Evolutionary conservation across 352 stramenopile species (phyloP), one percentile per base, ranked within the genome.

Genomic region (Peronospora belbahrii): DNA sequence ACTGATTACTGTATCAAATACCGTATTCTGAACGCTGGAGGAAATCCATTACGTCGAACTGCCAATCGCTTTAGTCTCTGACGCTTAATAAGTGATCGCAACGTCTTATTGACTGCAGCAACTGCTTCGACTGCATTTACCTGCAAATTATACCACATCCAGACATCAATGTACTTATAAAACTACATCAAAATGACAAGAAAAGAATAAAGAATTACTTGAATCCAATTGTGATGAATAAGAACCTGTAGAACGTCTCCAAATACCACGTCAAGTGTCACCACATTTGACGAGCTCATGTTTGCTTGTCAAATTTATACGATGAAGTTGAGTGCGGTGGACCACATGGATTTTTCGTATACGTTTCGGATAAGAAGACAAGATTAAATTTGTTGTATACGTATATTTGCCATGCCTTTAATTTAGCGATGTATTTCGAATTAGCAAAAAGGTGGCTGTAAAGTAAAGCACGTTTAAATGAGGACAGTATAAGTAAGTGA

Each of bases 191-290:
- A 27, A n/a, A 0, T 13, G 30, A 40, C 14, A 23, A 38, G 19
- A 14, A 52, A 2, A 36, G 0, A 4, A 3, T 18, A 9, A 23
- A 5, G 5, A 11, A 32, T 44, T 27, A 84, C 74, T 34, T 83
- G 40, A 0, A 85, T 11, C 72, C 67, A 85, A 34, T 47, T 44
- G 4, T 52, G 40, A 13, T 51, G 56, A 9, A 73, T 28, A 7
- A 85, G 42, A n/a, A 85, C 18, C 8, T 25, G 30, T 15, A 83
- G 49, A 50, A 44, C 45, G 19, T 48, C 38, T 18, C 11, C 40
- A 39, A 70, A 39, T 34, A 13, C 22, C 23, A 28, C 27, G 6
- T 43, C 27, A 20, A 52, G 33, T 8, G 39, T 28, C 24, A 2
- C 22, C 2, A 15, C 25, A 9, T 56, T 28, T 5, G 13, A 22